These are phyloP conservation scores for Picea glauca DNA, from an alignment of 75 land plant species.

Conservation along the genomic window DNA sequence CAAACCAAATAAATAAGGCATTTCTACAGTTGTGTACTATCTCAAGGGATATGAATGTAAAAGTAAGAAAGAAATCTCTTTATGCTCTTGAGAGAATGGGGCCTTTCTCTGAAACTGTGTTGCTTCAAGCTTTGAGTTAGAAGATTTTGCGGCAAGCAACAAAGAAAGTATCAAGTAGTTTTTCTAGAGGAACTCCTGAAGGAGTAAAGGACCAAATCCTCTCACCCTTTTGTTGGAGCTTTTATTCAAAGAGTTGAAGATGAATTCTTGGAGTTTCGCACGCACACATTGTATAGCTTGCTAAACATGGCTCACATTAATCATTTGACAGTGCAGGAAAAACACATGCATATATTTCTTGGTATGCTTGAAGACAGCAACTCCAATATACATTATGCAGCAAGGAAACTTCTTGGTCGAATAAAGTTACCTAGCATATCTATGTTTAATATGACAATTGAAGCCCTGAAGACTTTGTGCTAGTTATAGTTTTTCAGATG, in stretches of 20 bases:
- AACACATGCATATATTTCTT: conserved; percentile 11
- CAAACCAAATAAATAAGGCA: too few relatives aligned
- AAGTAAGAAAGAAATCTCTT: conserved; percentile 49
- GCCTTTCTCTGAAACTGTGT: conserved; percentile 44
- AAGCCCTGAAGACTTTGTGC: not conserved
- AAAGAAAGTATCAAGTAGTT: conserved; percentile 10
- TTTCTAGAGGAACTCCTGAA: not conserved
- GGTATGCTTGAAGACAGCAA: conserved; percentile 46
- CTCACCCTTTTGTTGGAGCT: conserved; percentile 56
- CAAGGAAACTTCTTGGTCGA: conserved; percentile 38
- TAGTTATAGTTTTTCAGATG: too few relatives aligned
- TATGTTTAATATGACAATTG: conserved; percentile 35
- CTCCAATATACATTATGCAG: conserved; percentile 35
- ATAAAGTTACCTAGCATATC: conserved; percentile 34
- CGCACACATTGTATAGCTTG: too few relatives aligned
- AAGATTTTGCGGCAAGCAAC: conserved; percentile 28
- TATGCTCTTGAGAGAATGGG: conserved; percentile 47
- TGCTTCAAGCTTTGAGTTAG: conserved; percentile 64
- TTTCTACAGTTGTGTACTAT: conserved; percentile 57
- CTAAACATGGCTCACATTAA: too few relatives aligned
- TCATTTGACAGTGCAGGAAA: too few relatives aligned
- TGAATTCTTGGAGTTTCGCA: conserved; percentile 19
- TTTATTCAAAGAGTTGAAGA: conserved; percentile 84
- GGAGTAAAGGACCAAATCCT: conserved; percentile 17
- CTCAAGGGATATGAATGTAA: conserved; percentile 71